Percentiles rank a stretch among this genome's conserved stretches.
Conservation (phyloP, 2,329 filamentous ascomycete species). For the Lecanoromycetidae sp. region DNA sequence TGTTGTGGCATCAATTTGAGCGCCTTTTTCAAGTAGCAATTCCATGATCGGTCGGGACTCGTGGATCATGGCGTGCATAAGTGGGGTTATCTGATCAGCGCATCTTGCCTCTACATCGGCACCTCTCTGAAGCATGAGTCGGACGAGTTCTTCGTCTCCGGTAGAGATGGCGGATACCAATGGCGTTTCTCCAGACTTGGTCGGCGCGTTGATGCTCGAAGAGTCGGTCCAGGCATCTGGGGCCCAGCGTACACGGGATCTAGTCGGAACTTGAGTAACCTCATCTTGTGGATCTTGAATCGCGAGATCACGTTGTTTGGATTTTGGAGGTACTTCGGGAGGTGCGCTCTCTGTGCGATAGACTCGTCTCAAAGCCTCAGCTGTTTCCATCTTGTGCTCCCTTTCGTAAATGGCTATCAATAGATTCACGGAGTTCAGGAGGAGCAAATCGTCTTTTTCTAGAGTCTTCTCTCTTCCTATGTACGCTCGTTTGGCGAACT, state of each 20-base stretch:
- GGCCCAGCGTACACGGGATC: conserved; percentile 9
- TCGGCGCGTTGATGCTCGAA: conserved; percentile 13
- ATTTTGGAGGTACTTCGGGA: background rate
- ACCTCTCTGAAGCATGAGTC: conserved; percentile 10
- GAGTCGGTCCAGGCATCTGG: conserved; percentile 13
- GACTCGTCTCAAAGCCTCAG: conserved; percentile 9
- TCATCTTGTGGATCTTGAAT: background rate
- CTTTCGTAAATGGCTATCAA: conserved; percentile 8
- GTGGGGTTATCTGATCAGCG: conserved; percentile 8
- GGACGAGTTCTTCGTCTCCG: conserved; percentile 12
- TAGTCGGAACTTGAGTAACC: background rate
- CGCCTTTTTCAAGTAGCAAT: conserved; percentile 10
- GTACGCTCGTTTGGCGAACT: conserved; percentile 14
- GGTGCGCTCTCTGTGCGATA: conserved; percentile 1
- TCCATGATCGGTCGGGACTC: conserved; percentile 11
- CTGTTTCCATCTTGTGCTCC: conserved; percentile 4
- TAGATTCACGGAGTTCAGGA: conserved; percentile 10
- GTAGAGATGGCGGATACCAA: conserved; percentile 13
- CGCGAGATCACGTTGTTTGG: background rate
- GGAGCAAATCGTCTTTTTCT: conserved; percentile 6
- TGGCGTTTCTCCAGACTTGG: conserved; percentile 12
- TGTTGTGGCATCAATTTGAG: conserved; percentile 9
- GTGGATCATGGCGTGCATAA: conserved; percentile 13
- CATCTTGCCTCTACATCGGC: conserved; percentile 14
- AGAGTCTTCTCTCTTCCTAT: conserved; percentile 12